phyloP scores from a whole-genome alignment of 2,329 filamentous ascomycete species.

The Calonectria montana region DNA sequence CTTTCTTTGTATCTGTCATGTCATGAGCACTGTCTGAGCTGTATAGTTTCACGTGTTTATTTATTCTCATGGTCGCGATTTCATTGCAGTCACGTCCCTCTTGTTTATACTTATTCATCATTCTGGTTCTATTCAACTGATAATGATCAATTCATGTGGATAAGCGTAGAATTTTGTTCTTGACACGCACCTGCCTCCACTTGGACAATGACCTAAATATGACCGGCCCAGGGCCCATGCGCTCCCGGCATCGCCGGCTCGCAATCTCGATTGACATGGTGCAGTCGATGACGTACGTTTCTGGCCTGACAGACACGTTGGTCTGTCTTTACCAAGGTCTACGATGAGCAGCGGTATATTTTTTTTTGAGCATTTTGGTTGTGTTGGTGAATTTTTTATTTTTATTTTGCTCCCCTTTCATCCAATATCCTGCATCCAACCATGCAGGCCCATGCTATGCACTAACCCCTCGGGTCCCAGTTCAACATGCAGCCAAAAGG shows the following conservation, averaged over 20 bases:
- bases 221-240: conserved; percentile 11
- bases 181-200: conserved; percentile 15
- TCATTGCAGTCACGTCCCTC: neutral
- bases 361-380: neutral
- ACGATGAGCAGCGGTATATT: conserved; percentile 4
- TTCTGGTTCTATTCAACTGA: neutral
- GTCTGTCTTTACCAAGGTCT: neutral
- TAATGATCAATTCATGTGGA: neutral
- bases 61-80: too few relatives aligned
- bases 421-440: conserved; percentile 10
- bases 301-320: conserved; percentile 18
- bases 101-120: too few relatives aligned
- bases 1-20: neutral
- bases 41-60: neutral
- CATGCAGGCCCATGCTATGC: conserved; percentile 20
- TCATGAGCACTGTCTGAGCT: neutral
- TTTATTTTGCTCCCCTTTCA: neutral
- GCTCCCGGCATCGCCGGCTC: conserved; percentile 28
- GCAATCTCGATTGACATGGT: conserved; percentile 25
- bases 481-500: conserved; percentile 28
- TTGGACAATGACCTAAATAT: conserved; percentile 9
- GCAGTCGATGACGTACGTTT: conserved; percentile 37
- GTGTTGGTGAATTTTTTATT: neutral
- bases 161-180: neutral
- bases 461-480: conserved; percentile 17